Conservation (phyloP, 257 asterid genomes). For the Solanum chiquidenum region DNA sequence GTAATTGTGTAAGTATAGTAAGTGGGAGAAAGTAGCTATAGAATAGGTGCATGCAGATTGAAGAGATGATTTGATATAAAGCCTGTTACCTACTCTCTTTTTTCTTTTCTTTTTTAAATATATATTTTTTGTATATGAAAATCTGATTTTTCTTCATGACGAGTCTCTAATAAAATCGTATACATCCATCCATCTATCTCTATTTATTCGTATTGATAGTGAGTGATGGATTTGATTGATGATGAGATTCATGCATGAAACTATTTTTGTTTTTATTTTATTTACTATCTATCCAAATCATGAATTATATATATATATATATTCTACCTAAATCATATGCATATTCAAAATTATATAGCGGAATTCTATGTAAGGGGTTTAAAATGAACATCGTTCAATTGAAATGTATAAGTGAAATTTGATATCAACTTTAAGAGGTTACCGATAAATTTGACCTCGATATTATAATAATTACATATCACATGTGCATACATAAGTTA, state of each 20-base stretch:
- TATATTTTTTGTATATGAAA: constrained; percentile 14
- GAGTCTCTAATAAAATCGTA: constrained; percentile 14
- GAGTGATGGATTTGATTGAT: constrained; percentile 22
- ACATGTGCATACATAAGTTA: not conserved
- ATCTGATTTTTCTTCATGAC: constrained; percentile 33
- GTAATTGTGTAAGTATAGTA: not conserved
- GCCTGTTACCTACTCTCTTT: constrained; percentile 9
- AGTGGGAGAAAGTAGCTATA: not conserved
- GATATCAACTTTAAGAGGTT: fast-evolving
- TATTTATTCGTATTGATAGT: constrained; percentile 6
- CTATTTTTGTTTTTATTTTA: not conserved
- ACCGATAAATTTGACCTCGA: fast-evolving
- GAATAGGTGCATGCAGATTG: constrained; percentile 18
- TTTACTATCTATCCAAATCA: not conserved
- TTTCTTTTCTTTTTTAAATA: not conserved
- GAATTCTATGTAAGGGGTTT: too few species aligned
- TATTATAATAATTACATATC: not conserved
- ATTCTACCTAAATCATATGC: not conserved
- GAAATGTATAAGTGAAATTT: too few species aligned
- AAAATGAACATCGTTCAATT: too few species aligned
- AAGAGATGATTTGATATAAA: constrained; percentile 58
- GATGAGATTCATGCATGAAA: constrained; percentile 46
- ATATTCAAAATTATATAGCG: too few species aligned
- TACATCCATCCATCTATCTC: constrained; percentile 5
- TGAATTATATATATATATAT: not conserved